Base-by-base conservation (phyloP, 1,139 yeast species). In the Hansenula sp. region DNA sequence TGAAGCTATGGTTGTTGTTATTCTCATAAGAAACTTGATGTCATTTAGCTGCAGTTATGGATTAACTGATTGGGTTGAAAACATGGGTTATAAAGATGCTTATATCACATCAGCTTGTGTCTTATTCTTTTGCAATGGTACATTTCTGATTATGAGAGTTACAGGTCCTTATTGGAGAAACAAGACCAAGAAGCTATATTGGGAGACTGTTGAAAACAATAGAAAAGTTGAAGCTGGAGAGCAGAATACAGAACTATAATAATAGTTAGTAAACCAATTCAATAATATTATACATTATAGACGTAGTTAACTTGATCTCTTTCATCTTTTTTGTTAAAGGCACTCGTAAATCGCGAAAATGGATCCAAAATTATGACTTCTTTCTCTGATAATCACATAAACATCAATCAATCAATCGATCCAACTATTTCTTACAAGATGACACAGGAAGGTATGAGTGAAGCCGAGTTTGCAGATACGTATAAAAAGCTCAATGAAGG, bases 401-500 rank as follows among this genome's bases (percentile, higher is more conserved):
- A 11, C 12, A 25, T 13, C 13, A 18, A 27, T 19, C 14, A 10
- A 21, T 6, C 24, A 7, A 7, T 21, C 24, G 9, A 21, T 29
- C 14, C 11, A 10, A 13, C 32, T 21, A 22, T 21, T 13, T n/a
- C n/a, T n/a, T n/a, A 8, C 19, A 32, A 16, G 3, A 41, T 39
- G 40, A 41, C 43, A 19, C 44, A 39, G 12, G 44, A 41, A 17
- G 18, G 11, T 4, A 11, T 20, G 17, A 35, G 37, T 7, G 28
- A 26, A 28, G 35, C 46, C 3, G 70, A 67, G 40, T 59, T 75
- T 36, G 72, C 75, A 1, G 70, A 71, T 29, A 68, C 79, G 0
- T 69, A 69, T 55, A 65, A 69, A 50, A 68, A 73, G 49, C 60
- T 79, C 36, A 69, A 68, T 39, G 78, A 77, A 40, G 85, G 82